Evolutionary conservation across 768 basidiomycete species (phyloP), one percentile per base, ranked within the genome.

Genomic region (Amanita pseudoporphyria): DNA sequence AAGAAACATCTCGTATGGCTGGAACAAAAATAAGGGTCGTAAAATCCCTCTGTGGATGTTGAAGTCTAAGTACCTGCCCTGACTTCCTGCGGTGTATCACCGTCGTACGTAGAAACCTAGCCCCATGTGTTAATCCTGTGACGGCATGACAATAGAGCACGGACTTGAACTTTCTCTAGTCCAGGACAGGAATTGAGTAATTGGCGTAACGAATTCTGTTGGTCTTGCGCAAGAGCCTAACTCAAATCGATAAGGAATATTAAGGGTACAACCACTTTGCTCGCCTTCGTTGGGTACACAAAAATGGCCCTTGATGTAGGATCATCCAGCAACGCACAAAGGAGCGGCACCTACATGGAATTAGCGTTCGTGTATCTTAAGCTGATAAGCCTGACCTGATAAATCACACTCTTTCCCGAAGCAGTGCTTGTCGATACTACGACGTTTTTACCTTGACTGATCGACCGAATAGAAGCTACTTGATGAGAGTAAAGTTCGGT

Each of bases 351-450:
- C 84, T 90, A 46, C 40, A 10, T 21, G 13, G 14, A 24, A 5
- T 21, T 4, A 16, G 31, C 19, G n/a, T 1, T 19, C 4, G 33
- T 2, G 36, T 49, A 32, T 51, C 32, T 47, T 50, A 32, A 31
- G 3, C 40, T n/a, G 6, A 41, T 37, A 3, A 7, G 13, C 45
- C 57, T 28, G 51, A 82, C 87, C 69, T 91, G 88, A 62, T 90
- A 92, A 37, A 91, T 88, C 12, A 90, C 67, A 64, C 87, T 90
- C 67, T 91, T 92, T 3, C 89, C 89, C 3, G 88, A 91, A 6
- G 91, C 90, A 6, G 92, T 95, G 54, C 83, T 84, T 0, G 91
- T 94, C 4, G 89, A 92, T 24, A 93, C 86, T 31, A 94, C 87
- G 21, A 92, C 88, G 62, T 90, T 72, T 48, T 74, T 74, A 6